These are phyloP conservation scores for Neofusicoccum cordaticola DNA, from an alignment of 2,329 filamentous ascomycete species.

Conservation along the genomic window DNA sequence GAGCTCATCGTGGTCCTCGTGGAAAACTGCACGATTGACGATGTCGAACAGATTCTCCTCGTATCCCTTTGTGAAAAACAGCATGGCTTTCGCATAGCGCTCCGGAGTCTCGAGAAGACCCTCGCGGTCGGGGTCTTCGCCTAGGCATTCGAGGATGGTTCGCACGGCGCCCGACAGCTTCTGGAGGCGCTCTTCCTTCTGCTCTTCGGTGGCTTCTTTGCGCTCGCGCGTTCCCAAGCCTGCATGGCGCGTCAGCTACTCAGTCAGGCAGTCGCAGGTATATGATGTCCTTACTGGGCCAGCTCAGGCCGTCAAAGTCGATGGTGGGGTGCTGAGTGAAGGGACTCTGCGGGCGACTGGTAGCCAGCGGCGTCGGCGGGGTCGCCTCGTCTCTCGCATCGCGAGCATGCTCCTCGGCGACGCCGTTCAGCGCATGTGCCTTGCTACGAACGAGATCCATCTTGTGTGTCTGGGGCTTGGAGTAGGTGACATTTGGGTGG, in stretches of 20 bases:
- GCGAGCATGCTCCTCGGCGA: conserved; percentile 48
- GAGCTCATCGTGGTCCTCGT: conserved; percentile 94
- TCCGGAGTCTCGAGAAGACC: conserved; percentile 67
- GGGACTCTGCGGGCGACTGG: conserved; percentile 51
- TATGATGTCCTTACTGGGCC: conserved; percentile 45
- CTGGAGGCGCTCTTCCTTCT: conserved; percentile 55
- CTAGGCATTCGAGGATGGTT: conserved; percentile 64
- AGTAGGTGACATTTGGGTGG: conserved; percentile 31
- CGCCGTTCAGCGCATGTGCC: conserved; percentile 22
- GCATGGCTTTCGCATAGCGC: conserved; percentile 90
- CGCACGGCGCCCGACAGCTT: conserved; percentile 63
- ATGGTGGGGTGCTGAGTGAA: conserved; percentile 51
- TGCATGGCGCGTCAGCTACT: conserved; percentile 27
- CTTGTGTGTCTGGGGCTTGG: conserved; percentile 20
- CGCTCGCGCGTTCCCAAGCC: conserved; percentile 63
- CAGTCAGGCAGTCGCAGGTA: too few species aligned
- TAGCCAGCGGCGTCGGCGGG: conserved; percentile 51
- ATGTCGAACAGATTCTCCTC: conserved; percentile 90
- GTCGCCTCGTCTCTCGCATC: conserved; percentile 52
- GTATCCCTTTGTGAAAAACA: conserved; percentile 95
- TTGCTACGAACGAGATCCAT: background rate
- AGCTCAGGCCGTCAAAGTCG: conserved; percentile 56
- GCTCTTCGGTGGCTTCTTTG: conserved; percentile 56
- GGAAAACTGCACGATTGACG: conserved; percentile 90
- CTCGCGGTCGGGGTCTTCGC: conserved; percentile 64